Evolutionary conservation across 2,329 filamentous ascomycete genomes (phyloP).

Genomic region (Gyromitra esculenta): DNA sequence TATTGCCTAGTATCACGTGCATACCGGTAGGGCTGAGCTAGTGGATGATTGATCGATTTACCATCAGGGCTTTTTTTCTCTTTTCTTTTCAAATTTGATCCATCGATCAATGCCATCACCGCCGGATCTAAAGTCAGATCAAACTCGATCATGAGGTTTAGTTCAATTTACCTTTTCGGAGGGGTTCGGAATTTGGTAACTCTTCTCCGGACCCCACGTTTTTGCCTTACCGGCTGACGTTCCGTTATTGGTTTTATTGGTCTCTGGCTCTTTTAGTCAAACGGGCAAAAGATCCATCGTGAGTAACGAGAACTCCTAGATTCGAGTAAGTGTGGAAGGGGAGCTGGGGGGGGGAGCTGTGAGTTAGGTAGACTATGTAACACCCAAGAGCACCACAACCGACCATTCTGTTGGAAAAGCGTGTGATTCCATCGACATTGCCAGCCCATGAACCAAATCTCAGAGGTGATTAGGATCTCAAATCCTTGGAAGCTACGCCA

Average conservation of each 20-base stretch:
- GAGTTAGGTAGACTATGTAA: not conserved
- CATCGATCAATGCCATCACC: not conserved
- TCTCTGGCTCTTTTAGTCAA: not conserved
- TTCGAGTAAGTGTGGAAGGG: too few species aligned
- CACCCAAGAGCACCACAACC: conserved; percentile 3
- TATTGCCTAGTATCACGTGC: not conserved
- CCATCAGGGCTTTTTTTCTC: not conserved
- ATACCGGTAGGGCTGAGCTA: not conserved
- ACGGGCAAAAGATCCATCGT: too few species aligned
- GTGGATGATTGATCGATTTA: not conserved
- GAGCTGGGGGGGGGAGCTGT: not conserved
- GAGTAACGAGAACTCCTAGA: too few species aligned
- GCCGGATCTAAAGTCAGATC: not conserved
- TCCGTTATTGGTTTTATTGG: conserved; percentile 10
- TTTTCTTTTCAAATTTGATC: not conserved
- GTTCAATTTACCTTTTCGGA: conserved; percentile 10
- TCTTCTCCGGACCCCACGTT: conserved; percentile 7
- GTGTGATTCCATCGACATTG: not conserved
- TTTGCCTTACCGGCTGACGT: conserved; percentile 22
- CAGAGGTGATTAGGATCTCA: not conserved
- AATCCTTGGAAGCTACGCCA: not conserved
- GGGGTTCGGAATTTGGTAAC: conserved; percentile 1
- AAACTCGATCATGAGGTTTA: not conserved
- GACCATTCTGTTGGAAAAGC: conserved; percentile 14
- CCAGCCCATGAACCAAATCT: conserved; percentile 4